These are phyloP conservation scores for Kodamaea suecica DNA, from an alignment of 1,139 yeast species.

Conservation along the genomic window DNA sequence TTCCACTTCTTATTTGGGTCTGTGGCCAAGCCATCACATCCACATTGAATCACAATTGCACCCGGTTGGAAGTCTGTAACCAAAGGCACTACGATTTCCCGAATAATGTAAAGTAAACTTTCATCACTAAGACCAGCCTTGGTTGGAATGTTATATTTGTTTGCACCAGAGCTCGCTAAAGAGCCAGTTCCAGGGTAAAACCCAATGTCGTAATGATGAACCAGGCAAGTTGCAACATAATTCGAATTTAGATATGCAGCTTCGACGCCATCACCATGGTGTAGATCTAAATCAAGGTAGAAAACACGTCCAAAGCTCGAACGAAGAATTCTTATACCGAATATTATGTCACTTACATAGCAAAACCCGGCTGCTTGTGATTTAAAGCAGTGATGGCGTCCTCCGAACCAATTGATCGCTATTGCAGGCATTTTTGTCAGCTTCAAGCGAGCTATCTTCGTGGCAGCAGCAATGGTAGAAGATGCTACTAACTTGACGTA, in stretches of 20 bases:
- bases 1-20: conserved; percentile 71
- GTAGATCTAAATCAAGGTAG: conserved; percentile 71
- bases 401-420: conserved; percentile 76
- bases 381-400: conserved; percentile 67
- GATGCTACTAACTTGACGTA: conserved; percentile 56
- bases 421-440: conserved; percentile 22
- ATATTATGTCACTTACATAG: conserved; percentile 64
- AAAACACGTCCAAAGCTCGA: conserved; percentile 46
- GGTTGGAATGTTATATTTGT: conserved; percentile 55
- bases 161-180: conserved; percentile 23
- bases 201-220: conserved; percentile 64
- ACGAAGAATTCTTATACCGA: conserved; percentile 50
- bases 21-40: conserved; percentile 63
- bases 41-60: conserved; percentile 62
- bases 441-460: conserved; percentile 23
- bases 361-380: conserved; percentile 68
- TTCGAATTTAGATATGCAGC: conserved; percentile 56
- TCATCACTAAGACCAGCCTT: conserved; percentile 53
- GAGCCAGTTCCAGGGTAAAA: conserved; percentile 75
- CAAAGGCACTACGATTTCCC: conserved; percentile 44
- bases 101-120: conserved; percentile 34
- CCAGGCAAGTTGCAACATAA: conserved; percentile 58
- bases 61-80: conserved; percentile 43
- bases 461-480: conserved; percentile 54
- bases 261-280: conserved; percentile 81